Conservation (phyloP, 805 yeast species). For the Yarrowia hollandica region DNA sequence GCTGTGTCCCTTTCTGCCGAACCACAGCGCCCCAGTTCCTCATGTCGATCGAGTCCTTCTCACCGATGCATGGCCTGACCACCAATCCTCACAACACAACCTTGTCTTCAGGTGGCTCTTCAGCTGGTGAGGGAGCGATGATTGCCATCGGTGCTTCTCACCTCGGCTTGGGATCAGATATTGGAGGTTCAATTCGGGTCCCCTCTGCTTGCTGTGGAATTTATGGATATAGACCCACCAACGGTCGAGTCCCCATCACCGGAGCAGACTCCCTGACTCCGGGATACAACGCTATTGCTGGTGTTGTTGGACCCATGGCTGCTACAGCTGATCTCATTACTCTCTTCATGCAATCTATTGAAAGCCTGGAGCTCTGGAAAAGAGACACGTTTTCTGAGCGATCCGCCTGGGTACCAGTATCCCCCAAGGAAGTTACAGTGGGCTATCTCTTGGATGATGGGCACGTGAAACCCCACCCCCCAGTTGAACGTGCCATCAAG, state of each 20-base stretch:
- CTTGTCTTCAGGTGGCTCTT: constrained; percentile 54
- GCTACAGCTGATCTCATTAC: constrained; percentile 45
- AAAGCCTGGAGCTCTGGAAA: constrained; percentile 49
- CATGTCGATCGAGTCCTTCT: constrained; percentile 52
- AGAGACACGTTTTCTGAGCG: constrained; percentile 52
- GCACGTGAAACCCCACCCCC: constrained; percentile 55
- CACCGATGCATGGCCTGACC: constrained; percentile 50
- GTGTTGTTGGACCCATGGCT: constrained; percentile 54
- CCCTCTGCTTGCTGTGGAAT: constrained; percentile 50
- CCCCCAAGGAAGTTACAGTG: constrained; percentile 44
- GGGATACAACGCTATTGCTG: constrained; percentile 45
- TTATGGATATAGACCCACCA: constrained; percentile 52
- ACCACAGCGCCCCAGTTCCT: constrained; percentile 56
- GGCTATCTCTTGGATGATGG: constrained; percentile 52
- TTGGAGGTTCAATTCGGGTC: constrained; percentile 55
- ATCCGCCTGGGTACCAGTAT: constrained; percentile 48
- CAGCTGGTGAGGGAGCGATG: constrained; percentile 60
- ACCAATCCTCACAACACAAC: constrained; percentile 48
- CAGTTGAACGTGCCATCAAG: constrained; percentile 54
- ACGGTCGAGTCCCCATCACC: constrained; percentile 46
- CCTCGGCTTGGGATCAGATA: constrained; percentile 57
- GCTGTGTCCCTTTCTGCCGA: constrained; percentile 57
- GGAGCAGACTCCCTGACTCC: constrained; percentile 42
- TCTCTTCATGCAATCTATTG: constrained; percentile 44
- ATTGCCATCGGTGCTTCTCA: constrained; percentile 48